Percentiles rank a stretch among this genome's conserved stretches.
Evolutionary conservation across 805 yeast genomes (phyloP).

Genomic region (Maudiozyma saulgeensis): DNA sequence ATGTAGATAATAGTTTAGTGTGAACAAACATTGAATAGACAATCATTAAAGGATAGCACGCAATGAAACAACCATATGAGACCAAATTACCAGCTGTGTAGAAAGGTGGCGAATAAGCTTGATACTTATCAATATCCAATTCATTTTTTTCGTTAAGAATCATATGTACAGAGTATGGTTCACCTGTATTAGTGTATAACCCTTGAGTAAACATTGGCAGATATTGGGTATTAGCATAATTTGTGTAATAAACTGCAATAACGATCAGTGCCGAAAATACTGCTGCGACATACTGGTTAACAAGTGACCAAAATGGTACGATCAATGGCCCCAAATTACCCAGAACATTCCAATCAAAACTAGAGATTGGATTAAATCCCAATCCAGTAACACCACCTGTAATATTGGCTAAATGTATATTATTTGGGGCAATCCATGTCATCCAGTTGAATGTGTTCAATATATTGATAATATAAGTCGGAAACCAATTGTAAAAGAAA

Average conservation of each 20-base stretch:
- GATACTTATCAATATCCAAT: slow-evolving; percentile 40
- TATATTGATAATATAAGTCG: slow-evolving; percentile 35
- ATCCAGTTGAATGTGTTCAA: slow-evolving; percentile 44
- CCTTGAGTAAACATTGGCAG: slow-evolving; percentile 40
- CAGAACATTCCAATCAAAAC: slow-evolving; percentile 45
- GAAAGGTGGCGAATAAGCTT: slow-evolving; percentile 55
- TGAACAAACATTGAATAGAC: slow-evolving; percentile 40
- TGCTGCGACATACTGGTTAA: slow-evolving; percentile 30
- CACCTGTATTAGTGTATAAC: slow-evolving; percentile 44
- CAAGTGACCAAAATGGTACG: slow-evolving; percentile 35
- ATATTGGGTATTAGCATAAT: slow-evolving; percentile 33
- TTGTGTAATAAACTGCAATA: slow-evolving; percentile 32
- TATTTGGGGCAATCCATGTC: slow-evolving; percentile 47
- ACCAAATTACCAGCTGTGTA: slow-evolving; percentile 55
- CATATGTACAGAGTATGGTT: slow-evolving; percentile 36
- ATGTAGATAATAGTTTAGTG: slow-evolving; percentile 32
- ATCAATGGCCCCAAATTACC: slow-evolving; percentile 30
- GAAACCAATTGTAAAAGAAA: slow-evolving; percentile 38
- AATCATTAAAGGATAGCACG: slow-evolving; percentile 47
- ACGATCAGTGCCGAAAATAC: slow-evolving; percentile 27
- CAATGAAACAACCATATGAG: slow-evolving; percentile 47
- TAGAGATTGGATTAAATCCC: slow-evolving; percentile 45
- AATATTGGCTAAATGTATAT: slow-evolving; percentile 38
- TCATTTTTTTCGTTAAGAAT: slow-evolving; percentile 36
- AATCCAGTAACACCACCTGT: slow-evolving; percentile 40